phyloP scores from a whole-genome alignment of 129 eudicot genomes.

The Pittosporum tobira region DNA sequence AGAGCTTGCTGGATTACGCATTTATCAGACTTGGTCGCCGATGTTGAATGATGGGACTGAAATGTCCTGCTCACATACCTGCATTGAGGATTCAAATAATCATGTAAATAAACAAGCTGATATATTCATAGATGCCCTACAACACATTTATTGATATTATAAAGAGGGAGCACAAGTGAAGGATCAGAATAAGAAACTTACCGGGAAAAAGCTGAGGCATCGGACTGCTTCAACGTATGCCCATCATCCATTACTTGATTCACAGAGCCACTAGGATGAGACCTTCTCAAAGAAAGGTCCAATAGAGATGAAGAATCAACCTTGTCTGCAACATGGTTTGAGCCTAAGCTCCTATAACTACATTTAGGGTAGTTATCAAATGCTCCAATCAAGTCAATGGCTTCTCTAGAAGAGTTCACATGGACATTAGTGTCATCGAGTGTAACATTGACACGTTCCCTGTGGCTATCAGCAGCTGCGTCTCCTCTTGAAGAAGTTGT shows the following conservation, averaged over 20 bases:
- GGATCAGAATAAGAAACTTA: conserved; percentile 20
- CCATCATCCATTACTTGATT: conserved; percentile 51
- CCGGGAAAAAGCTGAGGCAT: conserved; percentile 81
- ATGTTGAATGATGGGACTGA: conserved; percentile 5
- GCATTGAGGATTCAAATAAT: conserved; percentile 18
- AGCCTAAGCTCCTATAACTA: conserved; percentile 26
- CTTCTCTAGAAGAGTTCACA: conserved; percentile 45
- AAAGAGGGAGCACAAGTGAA: background rate
- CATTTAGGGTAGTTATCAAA: conserved; percentile 51
- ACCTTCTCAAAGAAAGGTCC: conserved; percentile 69
- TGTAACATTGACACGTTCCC: conserved; percentile 19
- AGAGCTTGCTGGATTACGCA: conserved; percentile 25
- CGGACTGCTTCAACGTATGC: conserved; percentile 59
- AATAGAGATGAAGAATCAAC: conserved; percentile 49
- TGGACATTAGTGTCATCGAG: conserved; percentile 12
- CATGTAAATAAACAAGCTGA: background rate
- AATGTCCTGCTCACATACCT: conserved; percentile 56
- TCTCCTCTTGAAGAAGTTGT: conserved; percentile 22
- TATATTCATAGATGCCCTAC: background rate
- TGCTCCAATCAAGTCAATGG: conserved; percentile 84
- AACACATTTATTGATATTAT: background rate
- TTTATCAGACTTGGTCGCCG: conserved; percentile 32
- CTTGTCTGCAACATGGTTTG: conserved; percentile 33
- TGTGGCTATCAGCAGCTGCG: conserved; percentile 24
- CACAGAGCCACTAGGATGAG: conserved; percentile 55